Base-by-base conservation (phyloP, 306 rosid genomes). In the Acacia crassicarpa region DNA sequence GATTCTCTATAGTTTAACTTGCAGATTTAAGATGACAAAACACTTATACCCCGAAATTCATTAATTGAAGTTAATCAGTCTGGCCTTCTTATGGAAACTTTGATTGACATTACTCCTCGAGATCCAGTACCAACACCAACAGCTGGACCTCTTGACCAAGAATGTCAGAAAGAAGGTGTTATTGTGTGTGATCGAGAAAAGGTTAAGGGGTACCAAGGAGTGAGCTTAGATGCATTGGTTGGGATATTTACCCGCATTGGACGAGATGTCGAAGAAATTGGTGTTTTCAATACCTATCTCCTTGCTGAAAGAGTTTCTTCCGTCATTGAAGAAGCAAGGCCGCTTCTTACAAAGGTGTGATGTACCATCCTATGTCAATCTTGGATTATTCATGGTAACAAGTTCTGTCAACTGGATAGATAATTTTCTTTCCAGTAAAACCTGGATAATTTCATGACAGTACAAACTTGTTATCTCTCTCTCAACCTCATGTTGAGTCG, bases 41-140 rank as follows among this genome's bases (percentile, higher is more conserved):
- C 94, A 80, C 87, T 93, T 80, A 92, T 95, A 86, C 99, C 99
- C 30, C 87, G 84, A 23, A 95, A 95, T 87, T 89, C 99, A 25
- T 83, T 86, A 83, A 76, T 95, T 80, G 99, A 95, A 86, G 99
- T 93, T 69, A 95, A 95, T 86, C 99, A 95, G 86, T 95, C 98
- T 12, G 99, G 99, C 78, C 98, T 95, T 80, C 98, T 95, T 65
- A 95, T 92, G 99, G 99, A 95, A 76, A 93, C 98, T 33, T 81
- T 90, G 84, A 93, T 95, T 76, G 99, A 95, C 88, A 87, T 95
- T 80, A 93, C 93, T 58, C 99, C 98, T 30, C 90, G 88, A 25
- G 88, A 95, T 82, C 99, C 99, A 35, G 88, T 95, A 40, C 97
- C 98, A 32, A 56, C 85, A 30, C 88, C 97, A 84, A 87, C 90